These are phyloP conservation scores for Sparassis latifolia DNA, from an alignment of 1,284 basidiomycete genomes.

Conservation along the genomic window DNA sequence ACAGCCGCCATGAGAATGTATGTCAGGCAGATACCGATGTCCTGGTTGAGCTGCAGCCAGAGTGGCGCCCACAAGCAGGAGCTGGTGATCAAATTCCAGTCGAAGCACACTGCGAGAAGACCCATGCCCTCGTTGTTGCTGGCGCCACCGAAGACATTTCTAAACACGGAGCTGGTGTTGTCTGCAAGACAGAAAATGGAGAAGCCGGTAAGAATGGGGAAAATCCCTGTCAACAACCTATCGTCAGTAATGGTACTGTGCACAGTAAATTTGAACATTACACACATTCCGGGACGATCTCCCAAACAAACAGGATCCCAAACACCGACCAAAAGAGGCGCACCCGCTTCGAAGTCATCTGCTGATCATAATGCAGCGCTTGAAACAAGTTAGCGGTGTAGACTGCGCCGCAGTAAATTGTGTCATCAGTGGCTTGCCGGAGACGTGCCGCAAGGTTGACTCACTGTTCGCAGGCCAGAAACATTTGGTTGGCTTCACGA, in stretches of 20 bases:
- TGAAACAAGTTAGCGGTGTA: slow-evolving; percentile 25
- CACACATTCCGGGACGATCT: slow-evolving; percentile 42
- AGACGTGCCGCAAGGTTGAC: not conserved
- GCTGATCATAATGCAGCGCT: slow-evolving; percentile 27
- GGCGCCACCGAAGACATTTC: slow-evolving; percentile 53
- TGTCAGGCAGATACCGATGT: slow-evolving; percentile 27
- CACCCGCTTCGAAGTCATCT: slow-evolving; percentile 28
- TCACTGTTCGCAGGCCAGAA: slow-evolving; percentile 26
- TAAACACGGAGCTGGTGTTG: slow-evolving; percentile 39
- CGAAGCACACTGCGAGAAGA: slow-evolving; percentile 44
- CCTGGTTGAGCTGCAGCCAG: slow-evolving; percentile 29
- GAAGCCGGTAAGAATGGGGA: slow-evolving; percentile 38
- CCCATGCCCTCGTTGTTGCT: slow-evolving; percentile 56
- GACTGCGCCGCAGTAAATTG: slow-evolving; percentile 7
- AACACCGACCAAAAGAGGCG: slow-evolving; percentile 26
- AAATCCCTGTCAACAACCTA: slow-evolving; percentile 20
- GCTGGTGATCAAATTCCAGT: slow-evolving; percentile 41
- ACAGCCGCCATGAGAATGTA: slow-evolving; percentile 27
- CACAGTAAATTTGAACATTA: slow-evolving; percentile 17
- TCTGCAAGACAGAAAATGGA: slow-evolving; percentile 56
- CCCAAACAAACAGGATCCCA: slow-evolving; percentile 24
- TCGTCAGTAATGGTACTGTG: not conserved
- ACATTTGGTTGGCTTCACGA: slow-evolving; percentile 26
- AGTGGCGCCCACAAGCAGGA: slow-evolving; percentile 25
- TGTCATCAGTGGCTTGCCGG: not conserved